phyloP scores from a whole-genome alignment of 306 rosid genomes.

The Ziziphus jujuba region DNA sequence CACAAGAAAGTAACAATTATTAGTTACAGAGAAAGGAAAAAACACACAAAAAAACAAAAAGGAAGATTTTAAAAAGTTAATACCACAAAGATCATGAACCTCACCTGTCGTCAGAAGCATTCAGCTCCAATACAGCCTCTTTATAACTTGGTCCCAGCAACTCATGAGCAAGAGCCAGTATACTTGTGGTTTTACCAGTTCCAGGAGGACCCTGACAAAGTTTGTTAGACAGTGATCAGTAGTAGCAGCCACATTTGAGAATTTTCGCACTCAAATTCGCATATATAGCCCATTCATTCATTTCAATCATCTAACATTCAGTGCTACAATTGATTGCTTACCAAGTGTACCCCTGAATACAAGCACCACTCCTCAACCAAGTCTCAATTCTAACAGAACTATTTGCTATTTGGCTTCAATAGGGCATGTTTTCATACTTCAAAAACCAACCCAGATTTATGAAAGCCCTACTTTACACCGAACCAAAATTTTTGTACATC shows the following conservation, averaged over 20 bases:
- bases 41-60: too few relatives aligned
- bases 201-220: conserved; percentile 90
- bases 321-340: neutral
- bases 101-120: conserved; percentile 94
- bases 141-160: conserved; percentile 77
- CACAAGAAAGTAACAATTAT: conserved; percentile 5
- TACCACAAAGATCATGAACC: neutral
- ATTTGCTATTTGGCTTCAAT: neutral
- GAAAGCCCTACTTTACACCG: neutral
- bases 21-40: neutral
- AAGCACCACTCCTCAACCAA: neutral
- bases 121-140: conserved; percentile 91
- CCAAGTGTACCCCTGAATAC: neutral
- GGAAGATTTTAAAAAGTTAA: neutral
- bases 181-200: conserved; percentile 90
- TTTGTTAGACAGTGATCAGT: conserved; percentile 11
- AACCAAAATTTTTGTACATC: neutral
- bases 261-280: neutral
- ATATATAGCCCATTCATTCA: neutral
- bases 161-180: conserved; percentile 91
- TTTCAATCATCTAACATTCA: neutral
- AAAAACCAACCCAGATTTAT: neutral
- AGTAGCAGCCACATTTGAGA: conserved; percentile 2
- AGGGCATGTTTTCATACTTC: neutral
- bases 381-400: neutral